Evolutionary conservation across 2,329 filamentous ascomycete species (phyloP), one percentile per base, ranked within the genome.

Genomic region (Stachybotrys echinatus): DNA sequence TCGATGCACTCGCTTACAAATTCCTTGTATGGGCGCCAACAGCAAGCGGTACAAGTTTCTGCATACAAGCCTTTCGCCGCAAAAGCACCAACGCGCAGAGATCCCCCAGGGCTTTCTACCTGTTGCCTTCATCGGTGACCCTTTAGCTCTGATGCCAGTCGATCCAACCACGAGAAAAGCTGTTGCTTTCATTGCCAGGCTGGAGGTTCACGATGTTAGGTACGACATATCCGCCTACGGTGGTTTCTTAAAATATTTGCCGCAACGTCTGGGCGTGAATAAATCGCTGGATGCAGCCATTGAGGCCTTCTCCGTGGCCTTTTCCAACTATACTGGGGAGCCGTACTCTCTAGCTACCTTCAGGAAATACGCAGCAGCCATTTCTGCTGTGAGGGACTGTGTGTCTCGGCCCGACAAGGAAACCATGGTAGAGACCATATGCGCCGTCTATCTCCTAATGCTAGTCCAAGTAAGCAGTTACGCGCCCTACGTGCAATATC

Each of bases 21-120:
- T 74, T 5, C 54, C 52, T n/a, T 75, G 72, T 52, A 50, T 69
- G 18, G 72, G 72, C 12, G 63, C 63, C 5, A 72, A 71, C 8
- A 58, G 68, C 52, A 60, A 64, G 48, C 61, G 72, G 45, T 74
- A 61, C 60, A 74, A 71, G 56, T 75, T 74, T 55, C 22, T 46
- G 23, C 37, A 42, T 8, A 39, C n/a, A n/a, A n/a, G 12, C 10
- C 14, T 18, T 12, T 23, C 34, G 20, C 17, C 38, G 17, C 27
- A 34, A 3, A 18, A n/a, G 7, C 20, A n/a, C 42, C 8, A 23
- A 19, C 18, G 5, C 23, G 14, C 23, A 12, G 23, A 14, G 18
- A 46, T 17, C 27, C 7, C n/a, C 6, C 17, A 23, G n/a, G 14
- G 27, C 10, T 34, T 34, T 34, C 5, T 34, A 14, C 27, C 27